Percentiles rank a stretch among this genome's conserved stretches.
Conservation (phyloP, 2,329 filamentous ascomycete species). For the Colletotrichum sidae region DNA sequence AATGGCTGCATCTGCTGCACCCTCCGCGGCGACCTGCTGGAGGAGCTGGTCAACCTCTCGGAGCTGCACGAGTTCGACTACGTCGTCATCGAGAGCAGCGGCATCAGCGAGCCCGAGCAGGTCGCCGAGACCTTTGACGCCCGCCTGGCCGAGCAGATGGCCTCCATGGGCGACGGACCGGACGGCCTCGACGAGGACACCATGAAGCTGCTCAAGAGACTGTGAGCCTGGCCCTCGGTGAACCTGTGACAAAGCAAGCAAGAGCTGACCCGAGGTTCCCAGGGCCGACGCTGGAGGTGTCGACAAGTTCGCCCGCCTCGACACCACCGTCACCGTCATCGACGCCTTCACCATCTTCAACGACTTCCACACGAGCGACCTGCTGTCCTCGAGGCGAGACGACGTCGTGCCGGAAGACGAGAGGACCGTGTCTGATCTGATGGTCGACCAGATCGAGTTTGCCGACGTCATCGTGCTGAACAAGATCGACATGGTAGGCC, state of each 20-base stretch:
- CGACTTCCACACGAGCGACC: conserved; percentile 77
- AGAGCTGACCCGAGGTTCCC: not conserved
- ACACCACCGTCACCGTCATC: conserved; percentile 79
- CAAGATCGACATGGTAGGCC: conserved; percentile 71
- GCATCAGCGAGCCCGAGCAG: conserved; percentile 79
- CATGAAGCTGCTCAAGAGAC: conserved; percentile 48
- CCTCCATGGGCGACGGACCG: conserved; percentile 45
- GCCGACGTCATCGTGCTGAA: conserved; percentile 79
- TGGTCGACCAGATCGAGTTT: conserved; percentile 84
- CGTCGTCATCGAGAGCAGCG: conserved; percentile 77
- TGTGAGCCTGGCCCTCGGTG: conserved; percentile 45
- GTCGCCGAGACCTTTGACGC: conserved; percentile 79
- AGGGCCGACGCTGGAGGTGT: conserved; percentile 70
- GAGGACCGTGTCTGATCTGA: conserved; percentile 78
- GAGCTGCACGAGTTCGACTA: conserved; percentile 75
- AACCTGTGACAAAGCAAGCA: too few relatives aligned
- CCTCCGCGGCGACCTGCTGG: conserved; percentile 75
- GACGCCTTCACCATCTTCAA: conserved; percentile 79
- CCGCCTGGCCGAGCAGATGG: conserved; percentile 62
- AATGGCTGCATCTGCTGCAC: conserved; percentile 85
- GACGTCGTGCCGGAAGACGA: conserved; percentile 76
- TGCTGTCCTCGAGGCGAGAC: conserved; percentile 72
- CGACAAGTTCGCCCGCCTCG: conserved; percentile 73
- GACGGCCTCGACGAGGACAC: conserved; percentile 50
- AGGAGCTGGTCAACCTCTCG: conserved; percentile 74